These are phyloP conservation scores for Tylopilus rubrobrunneus DNA, from an alignment of 768 basidiomycete genomes.

Conservation along the genomic window DNA sequence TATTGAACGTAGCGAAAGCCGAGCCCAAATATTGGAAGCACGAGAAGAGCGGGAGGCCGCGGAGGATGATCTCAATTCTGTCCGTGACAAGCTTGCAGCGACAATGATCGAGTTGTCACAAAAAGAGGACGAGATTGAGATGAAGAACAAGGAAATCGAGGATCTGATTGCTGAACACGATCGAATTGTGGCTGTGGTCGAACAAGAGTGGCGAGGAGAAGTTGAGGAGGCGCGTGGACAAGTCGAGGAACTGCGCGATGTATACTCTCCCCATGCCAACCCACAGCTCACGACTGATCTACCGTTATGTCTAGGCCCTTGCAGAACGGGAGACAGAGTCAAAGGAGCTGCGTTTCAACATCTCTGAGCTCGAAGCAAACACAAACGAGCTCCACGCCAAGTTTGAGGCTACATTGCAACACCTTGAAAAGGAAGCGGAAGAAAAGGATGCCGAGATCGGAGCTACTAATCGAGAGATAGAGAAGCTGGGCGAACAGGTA, in stretches of 20 bases:
- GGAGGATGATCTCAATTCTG: conserved; percentile 72
- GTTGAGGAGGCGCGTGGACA: conserved; percentile 77
- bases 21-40: conserved; percentile 67
- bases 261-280: conserved; percentile 30
- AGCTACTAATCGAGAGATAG: conserved; percentile 69
- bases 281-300: background rate
- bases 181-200: conserved; percentile 66
- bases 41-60: conserved; percentile 71
- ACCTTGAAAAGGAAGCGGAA: conserved; percentile 74
- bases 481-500: conserved; percentile 75
- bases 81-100: conserved; percentile 75
- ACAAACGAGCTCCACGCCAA: conserved; percentile 67
- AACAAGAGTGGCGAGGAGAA: conserved; percentile 86
- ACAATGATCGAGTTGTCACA: conserved; percentile 80
- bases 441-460: conserved; percentile 79
- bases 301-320: conserved; percentile 46
- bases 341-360: conserved; percentile 65
- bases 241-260: conserved; percentile 76
- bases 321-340: conserved; percentile 79
- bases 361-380: conserved; percentile 72
- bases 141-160: conserved; percentile 72
- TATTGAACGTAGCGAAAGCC: conserved; percentile 68
- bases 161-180: conserved; percentile 74
- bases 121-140: conserved; percentile 82
- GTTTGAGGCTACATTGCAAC: conserved; percentile 69